Evolutionary conservation across 2,329 filamentous ascomycete genomes (phyloP), one percentile per base, ranked within the genome.

Genomic region (Pseudogymnoascus sp.): DNA sequence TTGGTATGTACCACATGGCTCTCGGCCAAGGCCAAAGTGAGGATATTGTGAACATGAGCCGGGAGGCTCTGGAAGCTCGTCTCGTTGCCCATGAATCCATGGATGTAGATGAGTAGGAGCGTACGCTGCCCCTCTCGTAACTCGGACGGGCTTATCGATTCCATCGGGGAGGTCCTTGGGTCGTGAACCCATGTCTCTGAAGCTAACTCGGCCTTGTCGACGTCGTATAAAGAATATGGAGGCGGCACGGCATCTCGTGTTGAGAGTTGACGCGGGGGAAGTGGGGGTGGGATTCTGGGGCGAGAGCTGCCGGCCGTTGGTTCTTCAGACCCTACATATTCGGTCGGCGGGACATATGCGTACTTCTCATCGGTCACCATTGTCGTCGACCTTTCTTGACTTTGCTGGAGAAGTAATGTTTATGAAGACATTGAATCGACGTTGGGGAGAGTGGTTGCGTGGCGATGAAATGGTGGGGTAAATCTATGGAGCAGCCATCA

Each of bases 31-130:
- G 87, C 80, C 8, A 84, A 79, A 11, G 85, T 85, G 40, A 96
- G 79, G 36, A 90, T 81, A 68, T 86, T 84, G 74, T 97, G 93
- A 3, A 96, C 84, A 76, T 96, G 91, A 7, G 89, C 89, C 0
- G 93, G 93, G 69, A 97, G 96, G 50, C 88, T 90, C 66, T 87
- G 84, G 73, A 97, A 97, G 64, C 90, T 96, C 33, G 89, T 88
- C 74, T 95, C 90, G 65, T 90, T 88, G 61, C 93, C 92, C 81
- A 95, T 88, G 76, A 96, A 96, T 65, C 93, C 92, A 77, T 96
- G 93, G 63, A 96, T 86, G 73, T 92, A 96, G 62, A 96, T 79
- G 21, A 96, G 73, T 1, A 97, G 81, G 23, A 97, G 79, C 26
- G 80, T 65, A 66, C 84, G 80, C 50, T 79, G 78, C 68, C 71